phyloP scores from a whole-genome alignment of 257 asterid genomes.

The Solanum arcanum region DNA sequence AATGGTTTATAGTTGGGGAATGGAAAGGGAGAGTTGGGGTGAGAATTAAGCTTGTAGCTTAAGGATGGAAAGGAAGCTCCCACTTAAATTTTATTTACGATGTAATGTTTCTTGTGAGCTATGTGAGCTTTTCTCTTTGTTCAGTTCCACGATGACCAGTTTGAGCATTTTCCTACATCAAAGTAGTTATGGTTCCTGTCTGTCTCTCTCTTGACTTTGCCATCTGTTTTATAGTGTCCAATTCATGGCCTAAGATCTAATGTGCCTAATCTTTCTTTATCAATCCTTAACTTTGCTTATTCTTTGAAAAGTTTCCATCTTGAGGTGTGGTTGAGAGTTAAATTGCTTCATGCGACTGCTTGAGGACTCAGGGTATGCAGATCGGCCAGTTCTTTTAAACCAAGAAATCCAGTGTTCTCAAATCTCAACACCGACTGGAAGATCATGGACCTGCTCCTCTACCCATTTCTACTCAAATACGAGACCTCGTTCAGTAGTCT shows the following conservation, averaged over 20 bases:
- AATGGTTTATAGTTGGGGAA: neutral
- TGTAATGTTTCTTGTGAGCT: neutral
- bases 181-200: neutral
- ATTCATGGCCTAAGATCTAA: neutral
- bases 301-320: neutral
- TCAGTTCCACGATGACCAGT: neutral
- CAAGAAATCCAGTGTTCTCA: neutral
- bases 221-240: neutral
- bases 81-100: neutral
- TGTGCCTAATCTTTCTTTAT: neutral
- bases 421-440: neutral
- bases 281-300: neutral
- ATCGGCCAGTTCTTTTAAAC: neutral
- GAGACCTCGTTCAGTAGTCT: neutral
- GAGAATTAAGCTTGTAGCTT: neutral
- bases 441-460: neutral
- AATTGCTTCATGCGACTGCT: neutral
- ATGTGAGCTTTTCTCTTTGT: neutral
- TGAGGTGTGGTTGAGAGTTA: neutral
- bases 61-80: neutral
- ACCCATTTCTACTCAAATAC: neutral
- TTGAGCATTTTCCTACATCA: neutral
- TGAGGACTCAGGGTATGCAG: neutral
- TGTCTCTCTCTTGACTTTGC: too few species aligned
- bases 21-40: neutral